A percentile compares a stretch with the other conserved stretches of the same genome.
Conservation (phyloP, 1,284 basidiomycete species). For the Fomes fomentarius region DNA sequence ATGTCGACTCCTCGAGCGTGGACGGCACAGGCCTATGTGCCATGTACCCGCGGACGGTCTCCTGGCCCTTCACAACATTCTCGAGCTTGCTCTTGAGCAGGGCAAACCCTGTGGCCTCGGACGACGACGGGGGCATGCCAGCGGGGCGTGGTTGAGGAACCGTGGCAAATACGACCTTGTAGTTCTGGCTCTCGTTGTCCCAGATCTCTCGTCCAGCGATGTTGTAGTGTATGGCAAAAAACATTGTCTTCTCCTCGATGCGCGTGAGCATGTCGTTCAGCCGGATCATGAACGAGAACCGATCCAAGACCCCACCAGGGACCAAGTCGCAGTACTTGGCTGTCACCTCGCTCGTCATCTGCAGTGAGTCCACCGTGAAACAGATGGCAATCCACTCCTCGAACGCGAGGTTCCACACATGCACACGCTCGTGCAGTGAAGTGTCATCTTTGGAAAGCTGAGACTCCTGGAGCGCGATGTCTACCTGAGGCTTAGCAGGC, state of each 20-base stretch:
- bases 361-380: conserved; percentile 95
- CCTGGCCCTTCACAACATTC: conserved; percentile 50
- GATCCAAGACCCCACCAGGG: conserved; percentile 61
- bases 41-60: conserved; percentile 33
- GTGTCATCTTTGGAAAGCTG: conserved; percentile 63
- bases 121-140: conserved; percentile 23
- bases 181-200: conserved; percentile 88
- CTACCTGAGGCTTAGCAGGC: conserved; percentile 34
- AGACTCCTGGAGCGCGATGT: conserved; percentile 58
- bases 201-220: conserved; percentile 79
- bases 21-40: conserved; percentile 23
- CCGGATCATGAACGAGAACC: conserved; percentile 67
- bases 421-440: conserved; percentile 69
- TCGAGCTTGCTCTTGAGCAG: conserved; percentile 60
- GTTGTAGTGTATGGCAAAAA: conserved; percentile 81
- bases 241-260: conserved; percentile 87
- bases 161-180: conserved; percentile 65
- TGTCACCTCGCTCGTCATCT: conserved; percentile 92
- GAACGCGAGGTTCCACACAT: conserved; percentile 86
- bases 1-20: conserved; percentile 35
- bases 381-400: conserved; percentile 88
- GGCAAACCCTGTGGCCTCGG: conserved; percentile 38
- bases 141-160: conserved; percentile 31
- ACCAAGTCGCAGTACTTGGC: conserved; percentile 77
- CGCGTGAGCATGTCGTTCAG: conserved; percentile 65